Percentiles rank a stretch among this genome's conserved stretches.
These are phyloP conservation scores for Didymella sp. DNA, from an alignment of 2,329 filamentous ascomycete genomes.

Conservation along the genomic window DNA sequence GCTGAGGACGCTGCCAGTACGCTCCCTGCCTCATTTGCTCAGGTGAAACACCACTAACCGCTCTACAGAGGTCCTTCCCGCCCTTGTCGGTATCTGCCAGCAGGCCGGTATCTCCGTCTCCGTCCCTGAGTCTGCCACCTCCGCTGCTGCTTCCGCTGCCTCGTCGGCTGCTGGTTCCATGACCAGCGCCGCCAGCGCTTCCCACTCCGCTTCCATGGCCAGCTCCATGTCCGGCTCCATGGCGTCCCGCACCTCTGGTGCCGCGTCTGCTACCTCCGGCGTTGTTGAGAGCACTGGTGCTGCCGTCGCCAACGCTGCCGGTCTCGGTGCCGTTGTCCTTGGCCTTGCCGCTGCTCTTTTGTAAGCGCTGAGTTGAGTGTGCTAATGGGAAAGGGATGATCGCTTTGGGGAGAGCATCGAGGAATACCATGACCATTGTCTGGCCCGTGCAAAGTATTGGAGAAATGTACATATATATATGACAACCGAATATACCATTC, in stretches of 20 bases:
- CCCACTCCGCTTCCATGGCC: slow-evolving; percentile 6
- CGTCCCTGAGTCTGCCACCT: slow-evolving; percentile 25
- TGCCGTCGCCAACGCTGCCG: slow-evolving; percentile 30
- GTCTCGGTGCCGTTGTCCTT: slow-evolving; percentile 29
- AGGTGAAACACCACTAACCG: not conserved
- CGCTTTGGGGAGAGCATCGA: slow-evolving; percentile 5
- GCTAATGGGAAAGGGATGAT: not conserved
- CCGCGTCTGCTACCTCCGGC: slow-evolving; percentile 10
- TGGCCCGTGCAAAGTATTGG: slow-evolving; percentile 14
- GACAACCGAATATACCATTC: slow-evolving; percentile 11
- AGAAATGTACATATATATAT: slow-evolving; percentile 12
- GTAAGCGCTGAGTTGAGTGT: slow-evolving; percentile 18
- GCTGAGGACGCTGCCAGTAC: slow-evolving; percentile 50
- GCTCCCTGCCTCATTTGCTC: slow-evolving; percentile 22
- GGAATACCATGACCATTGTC: slow-evolving; percentile 12
- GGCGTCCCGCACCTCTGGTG: slow-evolving; percentile 8
- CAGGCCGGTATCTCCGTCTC: slow-evolving; percentile 35
- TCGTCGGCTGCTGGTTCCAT: slow-evolving; percentile 1
- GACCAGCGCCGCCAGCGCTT: slow-evolving; percentile 3
- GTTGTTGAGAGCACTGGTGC: slow-evolving; percentile 28
- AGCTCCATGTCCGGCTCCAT: too few species aligned
- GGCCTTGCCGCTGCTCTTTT: slow-evolving; percentile 22
- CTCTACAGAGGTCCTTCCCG: slow-evolving; percentile 30
- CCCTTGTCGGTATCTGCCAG: slow-evolving; percentile 40
- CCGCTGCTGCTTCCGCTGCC: not conserved